Base-by-base conservation (phyloP, 177 flowering plant genomes). In the Telopea speciosissima region DNA sequence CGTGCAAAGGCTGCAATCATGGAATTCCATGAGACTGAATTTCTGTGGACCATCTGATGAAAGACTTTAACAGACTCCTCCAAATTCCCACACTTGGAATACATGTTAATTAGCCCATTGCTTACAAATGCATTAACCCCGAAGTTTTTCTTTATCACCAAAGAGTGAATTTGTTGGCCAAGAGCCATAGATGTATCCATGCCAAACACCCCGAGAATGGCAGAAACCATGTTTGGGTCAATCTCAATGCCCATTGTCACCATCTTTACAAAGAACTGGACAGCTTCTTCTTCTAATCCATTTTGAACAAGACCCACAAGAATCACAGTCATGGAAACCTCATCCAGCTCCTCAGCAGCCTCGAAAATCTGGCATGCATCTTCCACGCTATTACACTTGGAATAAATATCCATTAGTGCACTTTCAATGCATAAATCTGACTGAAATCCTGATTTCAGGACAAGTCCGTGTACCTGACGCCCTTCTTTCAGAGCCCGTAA, bases 91-190 rank as follows among this genome's bases (percentile, higher is more conserved):
- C 93, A 89, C 74, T 90, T 94, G 22, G 97, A 87, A 73, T 94
- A 92, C 97, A 92, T 89, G 81, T 87, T 94, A 28, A 92, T 84
- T 5, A 92, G 85, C 45, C 99, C 97, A 75, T 95, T 95, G 79
- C 85, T 72, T 54, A 95, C 93, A 76, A 82, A 92, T 9, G 77
- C 68, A 75, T 86, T 90, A 24, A 68, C 68, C 28, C 61, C 65
- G 26, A 92, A 85, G 24, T 75, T 79, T 74, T 79, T 87, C 82
- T 94, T 94, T 72, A 89, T 79, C 23, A 73, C 79, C 31, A 90
- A 63, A 12, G 92, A 81, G 76, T 92, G 98, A 67, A 94, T 80
- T 76, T 92, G 97, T 75, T 80, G 76, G 56, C 98, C 98, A 54
- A 92, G 75, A 69, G 79, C 77, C 74, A 90, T 74, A n/a, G 92